phyloP scores from a whole-genome alignment of 2,329 filamentous ascomycete genomes.

The Teratosphaeria zuluensis region DNA sequence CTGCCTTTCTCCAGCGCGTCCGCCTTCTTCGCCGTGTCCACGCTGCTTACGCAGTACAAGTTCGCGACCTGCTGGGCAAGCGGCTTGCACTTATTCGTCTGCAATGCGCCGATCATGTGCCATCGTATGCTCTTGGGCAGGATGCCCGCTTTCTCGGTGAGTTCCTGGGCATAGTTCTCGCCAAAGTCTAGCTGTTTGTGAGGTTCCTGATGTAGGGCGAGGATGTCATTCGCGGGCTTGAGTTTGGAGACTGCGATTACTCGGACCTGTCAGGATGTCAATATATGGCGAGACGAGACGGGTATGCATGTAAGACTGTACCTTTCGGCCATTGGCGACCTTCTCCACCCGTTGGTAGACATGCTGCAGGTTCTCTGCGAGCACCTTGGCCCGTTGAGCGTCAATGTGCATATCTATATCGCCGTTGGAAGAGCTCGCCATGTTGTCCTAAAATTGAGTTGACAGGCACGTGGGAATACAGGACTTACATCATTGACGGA shows the following conservation, averaged over 20 bases:
- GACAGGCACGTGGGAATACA: no score
- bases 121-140: slow-evolving; percentile 70
- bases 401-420: slow-evolving; percentile 26
- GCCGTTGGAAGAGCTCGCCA: neutral
- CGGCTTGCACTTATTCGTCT: slow-evolving; percentile 85
- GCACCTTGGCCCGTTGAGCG: slow-evolving; percentile 35
- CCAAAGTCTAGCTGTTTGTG: slow-evolving; percentile 62
- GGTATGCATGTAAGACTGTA: neutral
- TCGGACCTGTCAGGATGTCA: slow-evolving; percentile 46
- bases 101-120: slow-evolving; percentile 94
- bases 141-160: slow-evolving; percentile 72
- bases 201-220: slow-evolving; percentile 59
- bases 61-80: slow-evolving; percentile 77
- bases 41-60: slow-evolving; percentile 82
- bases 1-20: slow-evolving; percentile 69
- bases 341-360: slow-evolving; percentile 33
- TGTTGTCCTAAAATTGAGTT: neutral
- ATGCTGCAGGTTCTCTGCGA: slow-evolving; percentile 35
- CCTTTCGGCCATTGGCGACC: slow-evolving; percentile 16
- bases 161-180: slow-evolving; percentile 81
- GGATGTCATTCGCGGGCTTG: slow-evolving; percentile 84
- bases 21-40: slow-evolving; percentile 84
- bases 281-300: neutral
- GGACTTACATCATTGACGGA: neutral
- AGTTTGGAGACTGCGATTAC: slow-evolving; percentile 94